A percentile compares a stretch with the other conserved stretches of the same genome.
Conservation (phyloP, 2,329 filamentous ascomycete species). For the Aspergillus intermedius region DNA sequence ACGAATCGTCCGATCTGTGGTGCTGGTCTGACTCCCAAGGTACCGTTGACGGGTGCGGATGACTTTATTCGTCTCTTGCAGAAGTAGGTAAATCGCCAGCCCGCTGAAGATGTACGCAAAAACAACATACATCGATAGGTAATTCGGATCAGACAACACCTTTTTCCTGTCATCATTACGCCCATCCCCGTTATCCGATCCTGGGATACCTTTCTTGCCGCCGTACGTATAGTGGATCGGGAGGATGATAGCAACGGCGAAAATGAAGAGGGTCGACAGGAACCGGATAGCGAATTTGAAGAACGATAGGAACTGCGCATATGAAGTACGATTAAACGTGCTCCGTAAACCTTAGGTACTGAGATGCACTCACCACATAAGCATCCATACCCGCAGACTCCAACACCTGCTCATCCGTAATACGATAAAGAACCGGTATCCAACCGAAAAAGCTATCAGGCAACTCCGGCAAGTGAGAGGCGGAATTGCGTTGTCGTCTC, state of each 20-base stretch:
- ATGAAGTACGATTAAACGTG: neutral
- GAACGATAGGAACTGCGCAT: conserved; percentile 69
- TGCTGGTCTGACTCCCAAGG: conserved; percentile 85
- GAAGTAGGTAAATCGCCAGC: conserved; percentile 74
- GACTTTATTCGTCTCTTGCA: conserved; percentile 74
- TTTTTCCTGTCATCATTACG: conserved; percentile 30
- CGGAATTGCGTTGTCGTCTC: conserved; percentile 65
- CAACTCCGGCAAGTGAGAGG: conserved; percentile 64
- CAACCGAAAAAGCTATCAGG: conserved; percentile 85
- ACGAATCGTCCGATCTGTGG: conserved; percentile 89
- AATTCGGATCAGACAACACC: conserved; percentile 41
- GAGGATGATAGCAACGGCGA: conserved; percentile 71
- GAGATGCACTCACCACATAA: conserved; percentile 62
- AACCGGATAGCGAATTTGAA: conserved; percentile 93
- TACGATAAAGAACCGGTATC: conserved; percentile 77
- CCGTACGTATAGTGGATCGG: conserved; percentile 72
- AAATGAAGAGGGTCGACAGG: conserved; percentile 70
- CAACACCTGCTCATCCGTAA: conserved; percentile 84
- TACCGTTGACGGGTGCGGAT: conserved; percentile 85
- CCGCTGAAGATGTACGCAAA: conserved; percentile 90
- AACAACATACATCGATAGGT: conserved; percentile 87
- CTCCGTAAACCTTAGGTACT: neutral
- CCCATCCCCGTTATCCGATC: conserved; percentile 28
- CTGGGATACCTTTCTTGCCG: conserved; percentile 35
- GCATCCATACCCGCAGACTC: conserved; percentile 89